Conservation (phyloP, 257 asterid genomes). For the Rehmannia glutinosa region DNA sequence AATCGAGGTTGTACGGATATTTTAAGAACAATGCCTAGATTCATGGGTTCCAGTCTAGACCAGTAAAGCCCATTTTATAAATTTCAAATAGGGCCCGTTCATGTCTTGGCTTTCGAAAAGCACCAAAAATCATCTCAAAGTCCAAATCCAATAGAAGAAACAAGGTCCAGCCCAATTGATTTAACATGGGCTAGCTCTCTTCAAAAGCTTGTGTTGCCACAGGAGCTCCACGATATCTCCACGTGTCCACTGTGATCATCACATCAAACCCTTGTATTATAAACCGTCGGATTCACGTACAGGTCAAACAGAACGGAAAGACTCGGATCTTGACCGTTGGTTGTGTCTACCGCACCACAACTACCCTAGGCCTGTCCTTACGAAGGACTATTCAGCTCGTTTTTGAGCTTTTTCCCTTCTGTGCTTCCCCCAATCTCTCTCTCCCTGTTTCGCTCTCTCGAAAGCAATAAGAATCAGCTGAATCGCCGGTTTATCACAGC, state of each 20-base stretch:
- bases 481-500: constrained; percentile 15
- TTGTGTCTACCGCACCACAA: background rate
- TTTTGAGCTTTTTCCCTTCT: too few relatives aligned
- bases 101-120: too few relatives aligned
- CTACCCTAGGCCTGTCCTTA: constrained; percentile 24
- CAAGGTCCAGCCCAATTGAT: constrained; percentile 1
- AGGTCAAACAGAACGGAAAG: background rate
- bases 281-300: constrained; percentile 27
- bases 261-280: background rate
- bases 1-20: too few relatives aligned
- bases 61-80: too few relatives aligned
- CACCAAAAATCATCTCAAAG: background rate
- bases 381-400: constrained; percentile 11
- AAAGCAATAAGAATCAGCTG: constrained; percentile 12
- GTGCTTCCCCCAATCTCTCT: too few relatives aligned
- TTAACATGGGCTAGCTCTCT: constrained; percentile 3
- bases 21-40: too few relatives aligned
- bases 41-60: too few relatives aligned
- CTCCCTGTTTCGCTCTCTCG: background rate
- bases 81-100: too few relatives aligned
- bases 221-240: constrained; percentile 34
- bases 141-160: background rate
- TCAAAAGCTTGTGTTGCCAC: constrained; percentile 17
- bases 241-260: constrained; percentile 29
- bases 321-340: constrained; percentile 27